phyloP scores from a whole-genome alignment of 1,284 basidiomycete genomes.

The Ceratobasidium theobromae region DNA sequence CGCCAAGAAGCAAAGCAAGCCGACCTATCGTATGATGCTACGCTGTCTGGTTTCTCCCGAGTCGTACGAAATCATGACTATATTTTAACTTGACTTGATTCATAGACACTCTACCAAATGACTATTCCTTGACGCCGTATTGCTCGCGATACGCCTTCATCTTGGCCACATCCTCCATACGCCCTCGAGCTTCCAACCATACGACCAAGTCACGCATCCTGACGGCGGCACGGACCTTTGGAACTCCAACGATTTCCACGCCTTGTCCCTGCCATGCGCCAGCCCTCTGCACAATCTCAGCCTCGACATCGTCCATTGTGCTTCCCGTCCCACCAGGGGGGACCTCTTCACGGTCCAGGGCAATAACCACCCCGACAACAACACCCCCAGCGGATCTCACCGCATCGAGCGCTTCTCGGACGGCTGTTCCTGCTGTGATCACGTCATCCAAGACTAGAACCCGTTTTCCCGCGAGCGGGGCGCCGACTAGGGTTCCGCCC shows the following conservation, averaged over 20 bases:
- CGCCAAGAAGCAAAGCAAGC: too few relatives aligned
- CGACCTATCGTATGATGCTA: too few relatives aligned
- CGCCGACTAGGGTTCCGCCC: constrained; percentile 91
- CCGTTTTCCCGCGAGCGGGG: constrained; percentile 71
- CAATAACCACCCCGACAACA: constrained; percentile 89
- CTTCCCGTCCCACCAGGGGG: constrained; percentile 44
- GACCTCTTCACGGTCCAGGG: constrained; percentile 85
- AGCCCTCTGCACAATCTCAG: constrained; percentile 50
- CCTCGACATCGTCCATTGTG: constrained; percentile 85
- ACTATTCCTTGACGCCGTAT: constrained; percentile 59
- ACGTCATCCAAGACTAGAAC: constrained; percentile 96
- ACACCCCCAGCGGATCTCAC: constrained; percentile 68
- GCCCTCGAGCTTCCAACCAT: constrained; percentile 74
- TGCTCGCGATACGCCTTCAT: constrained; percentile 82
- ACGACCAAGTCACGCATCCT: constrained; percentile 83
- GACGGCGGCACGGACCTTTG: constrained; percentile 72
- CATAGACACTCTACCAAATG: not conserved
- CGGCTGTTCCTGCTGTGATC: constrained; percentile 93
- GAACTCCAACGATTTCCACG: constrained; percentile 52
- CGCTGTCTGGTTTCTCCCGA: too few relatives aligned
- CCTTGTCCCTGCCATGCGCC: not conserved
- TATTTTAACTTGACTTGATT: too few relatives aligned
- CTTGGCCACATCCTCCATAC: constrained; percentile 62
- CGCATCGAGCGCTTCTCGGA: constrained; percentile 76
- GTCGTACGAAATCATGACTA: too few relatives aligned